phyloP scores from a whole-genome alignment of 805 yeast species.

The Citeromyces nyonsensis region DNA sequence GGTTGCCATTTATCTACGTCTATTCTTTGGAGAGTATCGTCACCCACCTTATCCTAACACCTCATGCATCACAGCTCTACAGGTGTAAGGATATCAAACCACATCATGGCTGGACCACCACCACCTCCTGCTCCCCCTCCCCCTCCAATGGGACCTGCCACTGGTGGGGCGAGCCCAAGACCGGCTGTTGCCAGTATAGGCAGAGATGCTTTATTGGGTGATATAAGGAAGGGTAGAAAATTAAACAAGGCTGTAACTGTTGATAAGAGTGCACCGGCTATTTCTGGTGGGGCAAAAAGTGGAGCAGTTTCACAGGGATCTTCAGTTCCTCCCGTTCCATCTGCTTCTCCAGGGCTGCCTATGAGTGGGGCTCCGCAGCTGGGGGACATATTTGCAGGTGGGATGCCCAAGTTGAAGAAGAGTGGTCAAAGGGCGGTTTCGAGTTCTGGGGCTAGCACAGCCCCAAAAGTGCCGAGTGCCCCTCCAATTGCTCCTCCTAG shows the following conservation, averaged over 20 bases:
- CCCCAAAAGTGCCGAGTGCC: conserved; percentile 1
- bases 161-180: conserved; percentile 12
- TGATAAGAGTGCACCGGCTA: conserved; percentile 48
- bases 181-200: conserved; percentile 11
- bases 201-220: conserved; percentile 55
- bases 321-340: conserved; percentile 10
- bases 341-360: conserved; percentile 9
- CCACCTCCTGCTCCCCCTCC: conserved; percentile 52
- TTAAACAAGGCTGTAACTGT: conserved; percentile 51
- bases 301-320: conserved; percentile 9
- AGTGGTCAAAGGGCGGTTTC: conserved; percentile 10
- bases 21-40: no score
- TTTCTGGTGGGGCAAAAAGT: conserved; percentile 17
- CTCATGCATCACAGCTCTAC: no score
- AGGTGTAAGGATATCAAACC: no score
- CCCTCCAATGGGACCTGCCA: conserved; percentile 17
- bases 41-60: no score
- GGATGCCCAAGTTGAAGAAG: conserved; percentile 58
- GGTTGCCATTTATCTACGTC: no score
- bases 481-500: conserved; percentile 1
- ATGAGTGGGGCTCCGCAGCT: conserved; percentile 25
- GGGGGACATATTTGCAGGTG: conserved; percentile 65
- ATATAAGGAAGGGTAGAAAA: conserved; percentile 56
- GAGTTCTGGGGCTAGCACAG: conserved; percentile 1
- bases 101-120: conserved; percentile 23